These are phyloP conservation scores for Scheffersomyces ergatensis DNA, from an alignment of 805 yeast species.

Conservation along the genomic window DNA sequence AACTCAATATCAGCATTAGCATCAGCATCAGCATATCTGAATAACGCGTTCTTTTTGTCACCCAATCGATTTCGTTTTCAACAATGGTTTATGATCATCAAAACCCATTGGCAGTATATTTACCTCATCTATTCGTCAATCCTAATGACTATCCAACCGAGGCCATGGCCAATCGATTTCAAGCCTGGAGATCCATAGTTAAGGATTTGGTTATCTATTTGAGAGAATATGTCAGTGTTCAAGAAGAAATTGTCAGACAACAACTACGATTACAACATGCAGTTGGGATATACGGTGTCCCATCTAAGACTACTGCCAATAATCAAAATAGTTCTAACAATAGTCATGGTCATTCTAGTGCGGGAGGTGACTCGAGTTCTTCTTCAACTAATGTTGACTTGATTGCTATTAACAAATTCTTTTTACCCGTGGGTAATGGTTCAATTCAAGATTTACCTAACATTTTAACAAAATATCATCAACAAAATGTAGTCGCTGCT, in stretches of 20 bases:
- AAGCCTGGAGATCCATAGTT: conserved; percentile 82
- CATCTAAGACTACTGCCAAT: conserved; percentile 10
- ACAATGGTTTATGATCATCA: conserved; percentile 9
- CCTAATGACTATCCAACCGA: conserved; percentile 71
- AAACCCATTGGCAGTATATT: conserved; percentile 39
- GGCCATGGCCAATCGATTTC: conserved; percentile 75
- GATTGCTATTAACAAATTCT: conserved; percentile 46
- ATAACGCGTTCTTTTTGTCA: no score
- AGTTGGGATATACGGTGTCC: conserved; percentile 44
- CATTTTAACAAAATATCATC: conserved; percentile 51
- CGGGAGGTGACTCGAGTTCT: conserved; percentile 3
- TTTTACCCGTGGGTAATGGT: conserved; percentile 67
- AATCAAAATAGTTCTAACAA: background rate
- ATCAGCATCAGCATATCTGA: no score
- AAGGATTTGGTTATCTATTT: conserved; percentile 73
- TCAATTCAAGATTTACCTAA: conserved; percentile 84
- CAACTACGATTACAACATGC: conserved; percentile 80
- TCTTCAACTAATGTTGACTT: conserved; percentile 22
- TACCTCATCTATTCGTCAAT: conserved; percentile 33
- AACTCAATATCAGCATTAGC: no score
- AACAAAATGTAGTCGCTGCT: conserved; percentile 34
- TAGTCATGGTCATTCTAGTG: background rate
- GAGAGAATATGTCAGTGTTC: conserved; percentile 76
- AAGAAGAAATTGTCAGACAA: conserved; percentile 85
- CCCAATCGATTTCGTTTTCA: no score